Evolutionary conservation across 2,329 filamentous ascomycete genomes (phyloP), one percentile per base, ranked within the genome.

Genomic region (Erysiphe neolycopersici): DNA sequence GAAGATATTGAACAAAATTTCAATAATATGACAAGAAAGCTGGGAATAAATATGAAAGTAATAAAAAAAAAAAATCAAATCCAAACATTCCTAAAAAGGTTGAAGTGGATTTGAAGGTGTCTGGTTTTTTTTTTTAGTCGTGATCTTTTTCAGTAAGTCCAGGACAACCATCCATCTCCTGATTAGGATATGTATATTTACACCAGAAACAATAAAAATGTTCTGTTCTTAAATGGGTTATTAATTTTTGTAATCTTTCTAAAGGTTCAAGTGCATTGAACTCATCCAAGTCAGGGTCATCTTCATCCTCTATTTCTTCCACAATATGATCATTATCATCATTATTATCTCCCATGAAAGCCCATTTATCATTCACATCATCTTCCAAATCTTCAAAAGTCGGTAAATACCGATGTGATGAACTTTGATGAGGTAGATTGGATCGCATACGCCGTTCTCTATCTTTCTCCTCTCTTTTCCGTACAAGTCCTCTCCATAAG

Each of bases 171-270:
- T 89, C 82, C 77, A 94, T 76, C 32, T 63, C 60, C 32, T 62
- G 63, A 54, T 83, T 74, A 0, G 74, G 69, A 57, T 94, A 98
- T 43, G 65, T 64, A 59, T 69, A 79, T 58, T 94, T 95, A 61
- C 89, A 98, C 80, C 85, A 98, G 57, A 94, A 93, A 62, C 89
- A 98, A 57, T 98, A 98, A 38, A 66, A 61, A 54, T 83, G 72
- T 54, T 69, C 69, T 41, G 73, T 64, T 33, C 89, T 69, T 44
- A 98, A 59, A 59, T 80, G 75, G 16, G 62, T 58, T 10, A 93
- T 67, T 13, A 91, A 59, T 51, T 64, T 71, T 9, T 64, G 61
- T 48, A 95, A 60, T 50, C 73, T 71, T 52, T 91, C 78, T 1
- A 62, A 62, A 1, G 73, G 64, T 18, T 74, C 69, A 38, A 87